Percentiles rank a stretch among this genome's conserved stretches.
Conservation (phyloP, 371 early-diverging fungal species). For the Mucor lusitanicus region DNA sequence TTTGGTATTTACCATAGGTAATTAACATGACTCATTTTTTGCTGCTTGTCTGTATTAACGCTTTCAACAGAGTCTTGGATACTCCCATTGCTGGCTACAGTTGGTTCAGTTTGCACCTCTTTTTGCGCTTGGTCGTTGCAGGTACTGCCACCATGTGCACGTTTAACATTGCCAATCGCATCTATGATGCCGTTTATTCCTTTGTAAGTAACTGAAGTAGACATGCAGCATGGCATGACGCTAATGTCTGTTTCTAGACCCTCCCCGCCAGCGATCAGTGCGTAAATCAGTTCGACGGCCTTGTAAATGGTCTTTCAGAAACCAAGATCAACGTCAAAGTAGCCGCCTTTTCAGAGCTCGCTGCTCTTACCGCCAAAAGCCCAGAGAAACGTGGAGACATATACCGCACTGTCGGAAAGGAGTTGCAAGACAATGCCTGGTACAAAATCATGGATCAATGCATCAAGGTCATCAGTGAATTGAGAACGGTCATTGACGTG, state of each 20-base stretch:
- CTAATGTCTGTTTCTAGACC: constrained; percentile 3
- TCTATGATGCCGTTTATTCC: constrained; percentile 43
- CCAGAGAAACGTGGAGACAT: constrained; percentile 36
- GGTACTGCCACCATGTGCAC: constrained; percentile 33
- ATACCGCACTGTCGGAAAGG: constrained; percentile 37
- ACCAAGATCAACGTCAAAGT: constrained; percentile 15
- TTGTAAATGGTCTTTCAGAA: constrained; percentile 18
- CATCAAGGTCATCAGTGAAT: constrained; percentile 33
- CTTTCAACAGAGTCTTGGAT: constrained; percentile 34
- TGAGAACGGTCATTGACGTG: constrained; percentile 25
- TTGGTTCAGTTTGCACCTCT: constrained; percentile 43
- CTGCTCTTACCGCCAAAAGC: constrained; percentile 31
- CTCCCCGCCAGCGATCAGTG: constrained; percentile 1
- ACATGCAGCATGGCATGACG: background rate
- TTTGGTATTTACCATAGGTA: constrained; percentile 32
- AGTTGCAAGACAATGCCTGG: constrained; percentile 45
- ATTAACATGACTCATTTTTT: background rate
- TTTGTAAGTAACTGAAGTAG: background rate
- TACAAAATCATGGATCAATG: constrained; percentile 47
- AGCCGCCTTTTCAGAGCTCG: constrained; percentile 54
- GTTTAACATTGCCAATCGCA: constrained; percentile 46
- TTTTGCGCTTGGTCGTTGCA: constrained; percentile 40
- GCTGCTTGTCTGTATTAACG: background rate
- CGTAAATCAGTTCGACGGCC: constrained; percentile 16
- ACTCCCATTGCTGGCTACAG: constrained; percentile 47